Evolutionary conservation across 2,329 filamentous ascomycete species (phyloP).

Genomic region (Colletotrichum sp.): DNA sequence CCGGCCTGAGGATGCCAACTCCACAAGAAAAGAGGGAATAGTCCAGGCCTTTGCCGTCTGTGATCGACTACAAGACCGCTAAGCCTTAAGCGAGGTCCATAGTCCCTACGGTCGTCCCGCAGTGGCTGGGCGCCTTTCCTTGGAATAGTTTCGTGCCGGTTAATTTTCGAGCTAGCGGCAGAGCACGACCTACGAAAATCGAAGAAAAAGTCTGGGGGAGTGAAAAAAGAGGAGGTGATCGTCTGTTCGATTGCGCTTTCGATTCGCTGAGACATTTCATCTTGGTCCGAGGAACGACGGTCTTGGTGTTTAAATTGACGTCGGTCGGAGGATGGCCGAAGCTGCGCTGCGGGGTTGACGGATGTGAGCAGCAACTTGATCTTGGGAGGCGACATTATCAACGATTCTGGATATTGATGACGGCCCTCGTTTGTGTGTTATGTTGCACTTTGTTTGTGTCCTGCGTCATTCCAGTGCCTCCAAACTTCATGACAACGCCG

Average conservation of each 20-base stretch:
- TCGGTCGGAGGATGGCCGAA: neutral
- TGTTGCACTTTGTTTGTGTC: neutral
- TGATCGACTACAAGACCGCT: neutral
- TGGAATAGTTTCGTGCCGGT: neutral
- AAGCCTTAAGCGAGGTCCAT: neutral
- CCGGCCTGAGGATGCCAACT: neutral
- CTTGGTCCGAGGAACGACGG: neutral
- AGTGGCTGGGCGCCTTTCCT: neutral
- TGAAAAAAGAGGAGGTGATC: neutral
- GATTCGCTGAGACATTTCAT: neutral
- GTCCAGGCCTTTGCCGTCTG: neutral
- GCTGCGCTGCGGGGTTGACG: neutral
- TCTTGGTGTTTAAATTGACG: neutral
- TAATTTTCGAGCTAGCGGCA: slow-evolving; percentile 3
- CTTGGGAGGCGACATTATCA: neutral
- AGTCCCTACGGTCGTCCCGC: neutral
- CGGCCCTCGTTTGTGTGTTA: neutral
- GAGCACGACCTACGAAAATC: neutral
- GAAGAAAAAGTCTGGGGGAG: neutral
- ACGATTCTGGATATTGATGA: neutral
- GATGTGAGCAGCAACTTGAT: neutral
- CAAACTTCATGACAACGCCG: neutral
- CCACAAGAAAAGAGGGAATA: neutral
- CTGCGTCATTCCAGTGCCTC: neutral
- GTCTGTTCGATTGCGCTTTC: neutral